These are phyloP conservation scores for Mycothermus thermophilus DNA, from an alignment of 495 filamentous ascomycete genomes.

Conservation along the genomic window DNA sequence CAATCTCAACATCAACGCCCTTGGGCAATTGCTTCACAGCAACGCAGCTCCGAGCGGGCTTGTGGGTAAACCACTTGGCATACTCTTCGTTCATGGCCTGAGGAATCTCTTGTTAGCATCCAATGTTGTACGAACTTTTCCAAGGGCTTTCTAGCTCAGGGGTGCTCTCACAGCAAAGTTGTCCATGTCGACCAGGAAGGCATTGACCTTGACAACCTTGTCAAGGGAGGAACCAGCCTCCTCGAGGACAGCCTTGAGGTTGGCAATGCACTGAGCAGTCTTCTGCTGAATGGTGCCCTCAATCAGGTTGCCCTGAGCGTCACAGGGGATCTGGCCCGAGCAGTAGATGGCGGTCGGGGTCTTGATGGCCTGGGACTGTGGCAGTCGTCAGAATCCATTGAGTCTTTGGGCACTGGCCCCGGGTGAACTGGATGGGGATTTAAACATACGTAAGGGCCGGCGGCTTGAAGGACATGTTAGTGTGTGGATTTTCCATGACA, in stretches of 20 bases:
- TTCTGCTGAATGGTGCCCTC: conserved; percentile 63
- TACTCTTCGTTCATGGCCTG: conserved; percentile 77
- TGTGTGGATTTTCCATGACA: not conserved
- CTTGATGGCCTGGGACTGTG: conserved; percentile 76
- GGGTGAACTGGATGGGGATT: too few species aligned
- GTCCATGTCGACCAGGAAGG: conserved; percentile 76
- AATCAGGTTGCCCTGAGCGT: conserved; percentile 58
- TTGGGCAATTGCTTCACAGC: conserved; percentile 83
- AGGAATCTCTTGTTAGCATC: conserved; percentile 3
- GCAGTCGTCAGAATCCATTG: conserved; percentile 1
- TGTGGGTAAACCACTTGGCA: conserved; percentile 73
- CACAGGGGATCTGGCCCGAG: conserved; percentile 84
- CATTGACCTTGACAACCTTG: conserved; percentile 68
- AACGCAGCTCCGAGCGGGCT: conserved; percentile 86
- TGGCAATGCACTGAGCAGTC: conserved; percentile 60
- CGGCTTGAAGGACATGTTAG: conserved; percentile 25
- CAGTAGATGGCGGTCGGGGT: conserved; percentile 75
- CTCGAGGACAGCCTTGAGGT: conserved; percentile 62
- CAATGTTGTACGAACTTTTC: too few species aligned
- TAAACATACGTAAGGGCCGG: conserved; percentile 41
- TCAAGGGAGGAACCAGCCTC: conserved; percentile 62
- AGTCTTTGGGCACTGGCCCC: too few species aligned
- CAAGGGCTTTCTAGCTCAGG: too few species aligned
- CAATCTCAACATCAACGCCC: conserved; percentile 83
- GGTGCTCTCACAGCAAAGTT: conserved; percentile 45